These are phyloP conservation scores for Ophiostoma quercus DNA, from an alignment of 2,329 filamentous ascomycete species.

Conservation along the genomic window DNA sequence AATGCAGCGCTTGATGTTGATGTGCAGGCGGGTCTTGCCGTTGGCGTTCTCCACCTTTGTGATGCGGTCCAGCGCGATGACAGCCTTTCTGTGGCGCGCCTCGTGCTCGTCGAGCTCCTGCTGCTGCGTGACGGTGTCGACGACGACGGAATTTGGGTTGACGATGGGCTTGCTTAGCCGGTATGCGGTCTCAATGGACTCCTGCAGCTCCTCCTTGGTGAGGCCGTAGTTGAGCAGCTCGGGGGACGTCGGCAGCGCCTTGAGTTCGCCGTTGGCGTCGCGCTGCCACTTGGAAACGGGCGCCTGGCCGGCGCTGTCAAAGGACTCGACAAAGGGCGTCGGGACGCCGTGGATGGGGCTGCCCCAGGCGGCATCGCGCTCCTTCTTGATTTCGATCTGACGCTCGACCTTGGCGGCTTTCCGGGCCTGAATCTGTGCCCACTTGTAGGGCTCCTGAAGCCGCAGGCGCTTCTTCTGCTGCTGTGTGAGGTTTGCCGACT, in stretches of 20 bases:
- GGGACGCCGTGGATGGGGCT: conserved; percentile 72
- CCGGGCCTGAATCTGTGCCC: conserved; percentile 74
- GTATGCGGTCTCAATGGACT: conserved; percentile 62
- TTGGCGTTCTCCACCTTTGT: conserved; percentile 70
- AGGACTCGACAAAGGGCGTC: conserved; percentile 79
- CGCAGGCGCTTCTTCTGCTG: conserved; percentile 60
- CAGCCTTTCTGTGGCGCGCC: conserved; percentile 59
- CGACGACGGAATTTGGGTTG: conserved; percentile 33
- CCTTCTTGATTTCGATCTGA: conserved; percentile 61
- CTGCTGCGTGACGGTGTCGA: conserved; percentile 41
- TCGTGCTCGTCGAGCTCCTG: conserved; percentile 43
- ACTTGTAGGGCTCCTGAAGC: conserved; percentile 74
- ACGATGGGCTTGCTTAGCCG: conserved; percentile 57
- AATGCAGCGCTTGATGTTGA: conserved; percentile 80
- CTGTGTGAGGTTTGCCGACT: conserved; percentile 58
- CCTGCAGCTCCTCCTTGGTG: conserved; percentile 59
- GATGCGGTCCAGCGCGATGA: conserved; percentile 74
- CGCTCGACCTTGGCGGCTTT: conserved; percentile 78
- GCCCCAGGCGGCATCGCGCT: conserved; percentile 62
- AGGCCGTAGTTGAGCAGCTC: conserved; percentile 72
- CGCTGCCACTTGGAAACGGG: conserved; percentile 30
- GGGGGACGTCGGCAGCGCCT: conserved; percentile 44
- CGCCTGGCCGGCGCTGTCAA: conserved; percentile 59
- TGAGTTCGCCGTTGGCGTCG: conserved; percentile 15
- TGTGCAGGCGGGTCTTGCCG: conserved; percentile 69